Percentiles rank a stretch among this genome's conserved stretches.
phyloP scores from a whole-genome alignment of 2,329 filamentous ascomycete genomes.

The Cercospora janseana region DNA sequence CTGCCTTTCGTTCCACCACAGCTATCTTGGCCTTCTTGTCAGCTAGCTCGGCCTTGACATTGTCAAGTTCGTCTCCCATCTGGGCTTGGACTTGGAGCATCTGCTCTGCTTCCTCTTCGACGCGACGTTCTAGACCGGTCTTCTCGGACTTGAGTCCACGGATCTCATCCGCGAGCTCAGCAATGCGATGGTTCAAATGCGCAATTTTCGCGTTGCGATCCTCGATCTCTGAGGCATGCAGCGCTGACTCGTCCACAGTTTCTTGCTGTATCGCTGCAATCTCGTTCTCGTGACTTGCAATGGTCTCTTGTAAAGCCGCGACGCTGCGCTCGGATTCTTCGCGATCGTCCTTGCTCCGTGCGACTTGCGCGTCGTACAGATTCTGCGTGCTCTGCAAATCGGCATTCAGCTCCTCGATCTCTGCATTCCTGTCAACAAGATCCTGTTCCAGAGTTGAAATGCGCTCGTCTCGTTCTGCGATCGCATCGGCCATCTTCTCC shows the following conservation, averaged over 20 bases:
- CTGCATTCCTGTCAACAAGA: conserved; percentile 26
- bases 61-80: conserved; percentile 37
- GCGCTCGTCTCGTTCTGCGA: conserved; percentile 35
- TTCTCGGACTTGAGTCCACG: conserved; percentile 32
- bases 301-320: conserved; percentile 26
- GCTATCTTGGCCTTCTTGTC: conserved; percentile 39
- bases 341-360: conserved; percentile 22
- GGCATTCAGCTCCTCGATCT: conserved; percentile 31
- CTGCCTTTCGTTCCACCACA: conserved; percentile 34
- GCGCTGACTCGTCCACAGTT: conserved; percentile 25
- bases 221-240: conserved; percentile 36
- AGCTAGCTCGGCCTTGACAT: conserved; percentile 31
- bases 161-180: conserved; percentile 24
- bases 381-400: conserved; percentile 30
- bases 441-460: conserved; percentile 33
- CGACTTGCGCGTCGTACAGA: conserved; percentile 19
- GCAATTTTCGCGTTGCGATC: conserved; percentile 38
- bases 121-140: conserved; percentile 36
- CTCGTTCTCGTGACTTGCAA: conserved; percentile 27
- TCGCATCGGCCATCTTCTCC: conserved; percentile 27
- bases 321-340: conserved; percentile 34
- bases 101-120: conserved; percentile 38
- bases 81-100: conserved; percentile 39
- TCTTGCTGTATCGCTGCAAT: conserved; percentile 32
- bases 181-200: conserved; percentile 32